A percentile compares a stretch with the other conserved stretches of the same genome.
Conservation (phyloP, 1,139 yeast species). For the Pneumocystis jirovecii region DNA sequence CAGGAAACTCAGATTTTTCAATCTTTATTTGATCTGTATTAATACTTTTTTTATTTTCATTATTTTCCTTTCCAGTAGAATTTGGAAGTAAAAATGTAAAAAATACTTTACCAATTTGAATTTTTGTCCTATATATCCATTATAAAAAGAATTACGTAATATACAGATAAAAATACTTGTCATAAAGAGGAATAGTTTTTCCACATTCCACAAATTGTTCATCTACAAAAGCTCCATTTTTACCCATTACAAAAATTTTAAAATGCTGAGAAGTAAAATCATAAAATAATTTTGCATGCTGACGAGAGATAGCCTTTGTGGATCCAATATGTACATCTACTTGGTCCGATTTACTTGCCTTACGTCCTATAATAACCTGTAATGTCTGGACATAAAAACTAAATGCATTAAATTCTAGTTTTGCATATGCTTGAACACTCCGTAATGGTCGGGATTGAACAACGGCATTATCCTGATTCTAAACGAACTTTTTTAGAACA, state of each 20-base stretch:
- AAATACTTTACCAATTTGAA: constrained; percentile 85
- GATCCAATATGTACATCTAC: constrained; percentile 82
- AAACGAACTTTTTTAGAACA: not conserved
- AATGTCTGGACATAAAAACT: constrained; percentile 91
- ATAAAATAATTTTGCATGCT: constrained; percentile 88
- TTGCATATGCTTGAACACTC: constrained; percentile 58
- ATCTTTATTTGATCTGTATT: not conserved
- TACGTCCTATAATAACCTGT: constrained; percentile 81
- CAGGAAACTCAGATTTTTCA: not conserved
- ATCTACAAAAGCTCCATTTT: constrained; percentile 93
- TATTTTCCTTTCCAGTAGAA: constrained; percentile 30
- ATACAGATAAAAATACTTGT: constrained; percentile 24
- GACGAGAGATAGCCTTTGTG: constrained; percentile 77
- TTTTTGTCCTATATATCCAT: constrained; percentile 38
- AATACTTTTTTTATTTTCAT: constrained; percentile 7
- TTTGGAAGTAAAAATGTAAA: constrained; percentile 62
- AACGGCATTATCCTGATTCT: not conserved
- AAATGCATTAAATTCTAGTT: constrained; percentile 80
- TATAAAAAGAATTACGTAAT: not conserved
- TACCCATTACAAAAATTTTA: constrained; percentile 76
- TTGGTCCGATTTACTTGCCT: constrained; percentile 43
- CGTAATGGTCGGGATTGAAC: not conserved
- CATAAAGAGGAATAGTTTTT: constrained; percentile 67
- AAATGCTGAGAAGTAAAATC: constrained; percentile 89
- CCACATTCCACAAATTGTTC: constrained; percentile 79